A percentile compares a stretch with the other conserved stretches of the same genome.
These are phyloP conservation scores for Pseudopyricularia cyperi DNA, from an alignment of 2,329 filamentous ascomycete genomes.

Conservation along the genomic window DNA sequence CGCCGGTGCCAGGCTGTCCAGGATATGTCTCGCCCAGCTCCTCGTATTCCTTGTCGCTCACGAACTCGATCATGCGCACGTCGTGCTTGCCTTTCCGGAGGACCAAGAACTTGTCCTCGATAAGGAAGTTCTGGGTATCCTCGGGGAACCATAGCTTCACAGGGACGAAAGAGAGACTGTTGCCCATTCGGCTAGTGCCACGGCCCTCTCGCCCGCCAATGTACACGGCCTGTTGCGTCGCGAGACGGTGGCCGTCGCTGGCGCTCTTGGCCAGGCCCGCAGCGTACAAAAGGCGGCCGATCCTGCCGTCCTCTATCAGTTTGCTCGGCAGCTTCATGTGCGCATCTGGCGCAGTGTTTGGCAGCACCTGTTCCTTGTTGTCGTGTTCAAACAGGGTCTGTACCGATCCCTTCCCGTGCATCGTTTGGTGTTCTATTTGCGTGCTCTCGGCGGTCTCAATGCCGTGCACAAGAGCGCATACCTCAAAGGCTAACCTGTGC, in stretches of 20 bases:
- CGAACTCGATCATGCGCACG: conserved; percentile 45
- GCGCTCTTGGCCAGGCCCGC: conserved; percentile 43
- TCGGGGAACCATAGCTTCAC: conserved; percentile 45
- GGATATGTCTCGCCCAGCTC: conserved; percentile 35
- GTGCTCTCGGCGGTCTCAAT: conserved; percentile 48
- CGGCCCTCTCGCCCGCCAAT: conserved; percentile 29
- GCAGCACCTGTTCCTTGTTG: conserved; percentile 9
- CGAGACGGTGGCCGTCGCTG: conserved; percentile 46
- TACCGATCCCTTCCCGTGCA: conserved; percentile 26
- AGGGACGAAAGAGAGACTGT: conserved; percentile 42
- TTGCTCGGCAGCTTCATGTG: conserved; percentile 47
- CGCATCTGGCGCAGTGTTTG: conserved; percentile 33
- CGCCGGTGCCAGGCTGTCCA: conserved; percentile 37
- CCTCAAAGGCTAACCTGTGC: conserved; percentile 69
- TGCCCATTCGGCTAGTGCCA: conserved; percentile 17
- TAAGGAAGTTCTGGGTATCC: conserved; percentile 46
- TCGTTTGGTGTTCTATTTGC: conserved; percentile 36
- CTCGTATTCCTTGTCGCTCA: conserved; percentile 41
- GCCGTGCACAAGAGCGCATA: conserved; percentile 71
- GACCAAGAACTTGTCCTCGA: conserved; percentile 45
- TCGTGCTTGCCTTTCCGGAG: conserved; percentile 53
- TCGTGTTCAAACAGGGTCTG: conserved; percentile 6
- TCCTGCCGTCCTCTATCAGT: conserved; percentile 38
- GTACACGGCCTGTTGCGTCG: conserved; percentile 42
- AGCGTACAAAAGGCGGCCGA: conserved; percentile 46